A percentile compares a stretch with the other conserved stretches of the same genome.
These are phyloP conservation scores for Lactarius indigo DNA, from an alignment of 768 basidiomycete species.

Conservation along the genomic window DNA sequence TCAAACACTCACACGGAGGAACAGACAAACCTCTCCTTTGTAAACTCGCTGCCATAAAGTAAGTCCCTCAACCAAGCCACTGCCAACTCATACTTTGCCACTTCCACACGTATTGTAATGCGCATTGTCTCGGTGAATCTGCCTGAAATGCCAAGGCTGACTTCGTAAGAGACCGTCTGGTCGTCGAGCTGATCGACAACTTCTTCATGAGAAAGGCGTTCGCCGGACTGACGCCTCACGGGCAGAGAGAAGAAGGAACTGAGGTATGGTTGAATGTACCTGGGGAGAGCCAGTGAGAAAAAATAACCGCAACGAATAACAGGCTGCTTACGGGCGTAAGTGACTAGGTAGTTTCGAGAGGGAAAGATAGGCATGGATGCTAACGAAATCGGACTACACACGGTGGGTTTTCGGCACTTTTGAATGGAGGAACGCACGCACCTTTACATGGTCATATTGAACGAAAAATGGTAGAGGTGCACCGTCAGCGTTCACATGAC, in stretches of 20 bases:
- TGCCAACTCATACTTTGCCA: slow-evolving; percentile 70
- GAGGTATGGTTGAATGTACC: slow-evolving; percentile 75
- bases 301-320: not conserved
- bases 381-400: slow-evolving; percentile 85
- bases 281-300: slow-evolving; percentile 32
- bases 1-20: not conserved
- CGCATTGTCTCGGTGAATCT: slow-evolving; percentile 73
- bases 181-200: slow-evolving; percentile 89
- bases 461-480: slow-evolving; percentile 78
- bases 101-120: slow-evolving; percentile 82
- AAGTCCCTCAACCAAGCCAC: slow-evolving; percentile 85
- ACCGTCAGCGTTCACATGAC: slow-evolving; percentile 67
- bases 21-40: slow-evolving; percentile 63
- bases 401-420: not conserved
- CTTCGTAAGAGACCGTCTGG: slow-evolving; percentile 86
- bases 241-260: slow-evolving; percentile 88
- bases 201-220: slow-evolving; percentile 75
- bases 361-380: slow-evolving; percentile 76
- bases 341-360: slow-evolving; percentile 65
- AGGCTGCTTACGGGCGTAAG: slow-evolving; percentile 64
- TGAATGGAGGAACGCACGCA: slow-evolving; percentile 31
- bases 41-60: slow-evolving; percentile 69
- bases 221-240: slow-evolving; percentile 65
- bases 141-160: slow-evolving; percentile 55
- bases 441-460: slow-evolving; percentile 92